Evolutionary conservation across 176 grass and related monocot species (phyloP).

Genomic region (Pontederia paniculata): DNA sequence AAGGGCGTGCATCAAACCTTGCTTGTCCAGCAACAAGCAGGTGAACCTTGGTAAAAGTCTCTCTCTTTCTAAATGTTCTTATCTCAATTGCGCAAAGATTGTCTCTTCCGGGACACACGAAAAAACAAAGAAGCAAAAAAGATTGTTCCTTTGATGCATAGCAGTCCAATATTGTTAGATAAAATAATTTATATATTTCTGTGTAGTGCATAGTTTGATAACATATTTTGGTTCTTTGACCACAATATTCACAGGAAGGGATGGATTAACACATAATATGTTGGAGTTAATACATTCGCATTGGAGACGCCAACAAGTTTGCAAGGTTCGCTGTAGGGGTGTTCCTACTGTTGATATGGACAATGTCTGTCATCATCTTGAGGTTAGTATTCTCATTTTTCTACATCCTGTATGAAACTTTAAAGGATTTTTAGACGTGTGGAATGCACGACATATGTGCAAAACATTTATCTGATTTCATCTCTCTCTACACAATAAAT

Average conservation of each 20-base stretch:
- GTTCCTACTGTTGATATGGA: slow-evolving; percentile 95
- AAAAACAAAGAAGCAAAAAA: too few species aligned
- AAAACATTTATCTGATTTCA: too few species aligned
- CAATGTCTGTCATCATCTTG: slow-evolving; percentile 66
- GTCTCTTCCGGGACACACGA: too few species aligned
- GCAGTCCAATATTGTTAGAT: too few species aligned
- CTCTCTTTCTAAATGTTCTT: too few species aligned
- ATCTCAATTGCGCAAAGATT: too few species aligned
- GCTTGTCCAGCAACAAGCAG: slow-evolving; percentile 65
- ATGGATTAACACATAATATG: slow-evolving; percentile 99
- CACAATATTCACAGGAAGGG: slow-evolving; percentile 52
- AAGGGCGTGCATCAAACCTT: slow-evolving; percentile 51
- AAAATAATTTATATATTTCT: too few species aligned
- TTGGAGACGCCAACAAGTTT: slow-evolving; percentile 85
- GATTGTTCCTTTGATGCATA: too few species aligned
- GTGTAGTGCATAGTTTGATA: background rate
- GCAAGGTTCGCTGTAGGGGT: slow-evolving; percentile 90
- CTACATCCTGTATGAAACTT: background rate
- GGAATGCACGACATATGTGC: too few species aligned
- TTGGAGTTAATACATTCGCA: slow-evolving; percentile 93
- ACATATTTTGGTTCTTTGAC: slow-evolving; percentile 5
- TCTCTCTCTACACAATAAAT: too few species aligned
- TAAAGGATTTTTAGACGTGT: too few species aligned
- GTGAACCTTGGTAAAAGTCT: slow-evolving; percentile 66
- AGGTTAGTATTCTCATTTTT: slow-evolving; percentile 34